A percentile compares a stretch with the other conserved stretches of the same genome.
Evolutionary conservation across 805 yeast genomes (phyloP).

Genomic region (Hyphopichia homilentoma): DNA sequence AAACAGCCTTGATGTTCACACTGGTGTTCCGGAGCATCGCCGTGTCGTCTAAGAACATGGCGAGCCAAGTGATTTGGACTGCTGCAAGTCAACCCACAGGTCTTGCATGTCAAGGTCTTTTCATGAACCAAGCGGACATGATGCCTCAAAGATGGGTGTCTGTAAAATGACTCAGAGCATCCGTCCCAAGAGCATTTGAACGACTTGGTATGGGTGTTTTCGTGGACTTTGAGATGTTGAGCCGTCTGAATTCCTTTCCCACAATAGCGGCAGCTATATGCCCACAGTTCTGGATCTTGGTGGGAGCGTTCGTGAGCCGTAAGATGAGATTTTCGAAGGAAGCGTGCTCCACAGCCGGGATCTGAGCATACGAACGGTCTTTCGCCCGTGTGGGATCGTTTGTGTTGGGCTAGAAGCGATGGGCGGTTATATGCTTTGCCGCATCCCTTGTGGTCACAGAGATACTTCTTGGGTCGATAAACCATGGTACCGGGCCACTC

Average conservation of each 20-base stretch:
- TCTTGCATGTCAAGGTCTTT: conserved; percentile 49
- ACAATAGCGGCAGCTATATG: conserved; percentile 69
- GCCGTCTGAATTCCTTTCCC: conserved; percentile 75
- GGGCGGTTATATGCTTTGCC: conserved; percentile 78
- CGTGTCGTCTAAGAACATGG: conserved; percentile 67
- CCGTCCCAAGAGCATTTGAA: conserved; percentile 57
- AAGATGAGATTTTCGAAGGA: conserved; percentile 75
- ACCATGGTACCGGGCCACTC: too few species aligned
- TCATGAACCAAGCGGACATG: conserved; percentile 67
- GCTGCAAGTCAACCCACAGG: conserved; percentile 62
- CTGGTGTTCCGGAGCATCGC: conserved; percentile 48
- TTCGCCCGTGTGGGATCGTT: conserved; percentile 72
- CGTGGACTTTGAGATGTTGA: conserved; percentile 84
- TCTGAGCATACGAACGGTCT: conserved; percentile 68
- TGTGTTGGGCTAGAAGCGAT: conserved; percentile 76
- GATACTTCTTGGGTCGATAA: conserved; percentile 58
- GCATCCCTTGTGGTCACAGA: conserved; percentile 66
- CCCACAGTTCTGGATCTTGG: conserved; percentile 48
- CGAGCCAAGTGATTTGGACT: conserved; percentile 62
- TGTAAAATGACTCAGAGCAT: conserved; percentile 67
- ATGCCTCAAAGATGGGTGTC: conserved; percentile 70
- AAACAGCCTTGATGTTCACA: conserved; percentile 65
- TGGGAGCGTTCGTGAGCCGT: conserved; percentile 74
- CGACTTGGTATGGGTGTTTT: conserved; percentile 68
- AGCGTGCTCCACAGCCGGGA: conserved; percentile 57